Evolutionary conservation across 768 basidiomycete genomes (phyloP), one percentile per base, ranked within the genome.

Genomic region (Agaricus subrufescens): DNA sequence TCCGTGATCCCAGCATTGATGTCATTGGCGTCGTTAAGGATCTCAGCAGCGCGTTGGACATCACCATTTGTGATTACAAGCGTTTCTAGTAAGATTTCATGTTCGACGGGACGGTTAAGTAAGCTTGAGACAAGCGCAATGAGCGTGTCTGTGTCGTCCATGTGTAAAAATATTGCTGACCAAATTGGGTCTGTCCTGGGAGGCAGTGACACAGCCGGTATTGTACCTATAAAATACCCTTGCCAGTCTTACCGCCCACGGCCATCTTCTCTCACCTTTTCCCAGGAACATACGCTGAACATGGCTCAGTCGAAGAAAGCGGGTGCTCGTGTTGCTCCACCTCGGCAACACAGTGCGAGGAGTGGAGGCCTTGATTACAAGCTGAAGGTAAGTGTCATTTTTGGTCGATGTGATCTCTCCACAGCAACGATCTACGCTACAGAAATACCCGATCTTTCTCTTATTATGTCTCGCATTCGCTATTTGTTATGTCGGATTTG

Each of bases 51-150:
- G 14, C 66, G 69, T 53, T 81, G 67, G 25, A 79, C 79, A 61
- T 90, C 73, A 23, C 88, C 89, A 42, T 81, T 69, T 46, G 70
- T 75, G 50, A 75, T 65, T 12, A 85, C 71, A 8, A 91, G 75
- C 1, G 84, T 76, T 44, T 89, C 80, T 4, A 91, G 71, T 0
- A 90, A 75, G 6, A 66, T 61, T 23, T 70, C 68, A 43, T 76
- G 73, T 31, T 72, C 67, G 3, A 46, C 1, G 45, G 48, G 19
- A 29, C 34, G 73, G 67, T 52, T 66, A 51, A 89, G 66, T 12
- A 88, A 70, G 64, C 87, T 89, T 14, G 74, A 70, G n/a, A 89
- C 80, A 55, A 89, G 71, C 9, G 82, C 87, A 43, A 91, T 72
- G 34, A 90, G 74, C 6, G 74, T 81, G 30, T 91, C 89, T 0